Evolutionary conservation across 2,329 filamentous ascomycete genomes (phyloP), one percentile per base, ranked within the genome.

Genomic region (Fonsecaea erecta): DNA sequence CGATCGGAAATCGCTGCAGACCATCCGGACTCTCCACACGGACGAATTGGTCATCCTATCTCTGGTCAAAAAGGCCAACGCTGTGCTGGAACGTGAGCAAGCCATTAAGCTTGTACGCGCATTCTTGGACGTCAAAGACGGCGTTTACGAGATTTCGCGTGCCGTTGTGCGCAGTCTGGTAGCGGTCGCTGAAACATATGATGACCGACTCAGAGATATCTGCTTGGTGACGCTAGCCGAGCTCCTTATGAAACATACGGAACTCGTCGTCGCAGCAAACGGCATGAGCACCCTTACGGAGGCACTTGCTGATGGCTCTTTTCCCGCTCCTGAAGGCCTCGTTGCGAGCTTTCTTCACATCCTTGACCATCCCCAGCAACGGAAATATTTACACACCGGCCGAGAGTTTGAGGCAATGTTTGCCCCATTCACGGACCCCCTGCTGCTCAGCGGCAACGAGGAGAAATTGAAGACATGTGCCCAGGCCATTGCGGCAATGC

Each of bases 31-130:
- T 14, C 81, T 98, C 21, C 93, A 97, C 71, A 98, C 93, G 0
- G 96, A 99, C 76, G 94, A 92, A 72, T 83, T 98, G 21, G 93
- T 97, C 30, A 92, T 97, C 43, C 83, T 94, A 73, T 98, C 95
- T 0, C 82, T 99, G 35, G 92, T 96, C 70, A 98, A 98, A 75
- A 95, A 98, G 76, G 90, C 91, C 74, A 98, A 97, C 77, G 92
- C 94, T n/a, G 93, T 94, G 71, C 91, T 99, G 18, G 95, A 99
- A 80, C 87, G 96, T 60, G 95, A 99, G 77, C 95, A 99, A 78
- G 95, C 95, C 12, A 82, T 99, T 73, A 99, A 99, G 76, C 97
- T 99, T 75, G 89, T 98, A 28, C 88, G 95, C 65, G 92, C 93
- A 9, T 99, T 99, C 74, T 82, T 99, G 2, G 95, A 99, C 75